Evolutionary conservation across 192 early-diverging fungal species (phyloP).

Genomic region (Coemansia nantahalensis): DNA sequence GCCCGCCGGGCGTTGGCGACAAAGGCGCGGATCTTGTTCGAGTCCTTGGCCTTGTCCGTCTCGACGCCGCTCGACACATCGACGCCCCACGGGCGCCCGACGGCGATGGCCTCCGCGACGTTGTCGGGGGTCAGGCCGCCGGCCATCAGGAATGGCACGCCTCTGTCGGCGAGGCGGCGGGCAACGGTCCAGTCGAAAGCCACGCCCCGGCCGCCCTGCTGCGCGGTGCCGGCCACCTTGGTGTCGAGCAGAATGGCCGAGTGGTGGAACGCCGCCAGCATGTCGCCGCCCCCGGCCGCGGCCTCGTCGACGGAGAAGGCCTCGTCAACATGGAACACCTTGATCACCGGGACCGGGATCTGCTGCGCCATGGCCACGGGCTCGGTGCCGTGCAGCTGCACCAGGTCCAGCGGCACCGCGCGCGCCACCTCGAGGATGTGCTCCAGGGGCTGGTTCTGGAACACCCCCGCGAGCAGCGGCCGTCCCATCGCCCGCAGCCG

Average conservation of each 20-base stretch:
- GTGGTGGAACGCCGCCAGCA: conserved; percentile 22
- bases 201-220: conserved; percentile 76
- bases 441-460: conserved; percentile 78
- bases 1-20: conserved; percentile 51
- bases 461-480: conserved; percentile 92
- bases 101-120: conserved; percentile 67
- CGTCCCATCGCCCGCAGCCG: conserved; percentile 13
- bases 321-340: conserved; percentile 84
- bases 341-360: conserved; percentile 80
- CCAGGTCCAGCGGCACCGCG: conserved; percentile 75
- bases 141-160: conserved; percentile 80
- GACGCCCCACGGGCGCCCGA: conserved; percentile 76
- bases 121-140: conserved; percentile 88
- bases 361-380: conserved; percentile 59
- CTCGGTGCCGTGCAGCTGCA: conserved; percentile 93
- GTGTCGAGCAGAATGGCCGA: conserved; percentile 59
- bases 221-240: conserved; percentile 55
- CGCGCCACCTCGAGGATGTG: conserved; percentile 67
- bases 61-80: conserved; percentile 96
- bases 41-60: conserved; percentile 76
- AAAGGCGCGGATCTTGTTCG: conserved; percentile 71
- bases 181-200: conserved; percentile 88
- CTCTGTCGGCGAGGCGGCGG: conserved; percentile 48
- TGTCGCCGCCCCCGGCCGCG: neutral
- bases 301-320: conserved; percentile 35